Percentiles rank a stretch among this genome's conserved stretches.
These are phyloP conservation scores for Leccinum pellstonianum DNA, from an alignment of 768 basidiomycete species.

Conservation along the genomic window DNA sequence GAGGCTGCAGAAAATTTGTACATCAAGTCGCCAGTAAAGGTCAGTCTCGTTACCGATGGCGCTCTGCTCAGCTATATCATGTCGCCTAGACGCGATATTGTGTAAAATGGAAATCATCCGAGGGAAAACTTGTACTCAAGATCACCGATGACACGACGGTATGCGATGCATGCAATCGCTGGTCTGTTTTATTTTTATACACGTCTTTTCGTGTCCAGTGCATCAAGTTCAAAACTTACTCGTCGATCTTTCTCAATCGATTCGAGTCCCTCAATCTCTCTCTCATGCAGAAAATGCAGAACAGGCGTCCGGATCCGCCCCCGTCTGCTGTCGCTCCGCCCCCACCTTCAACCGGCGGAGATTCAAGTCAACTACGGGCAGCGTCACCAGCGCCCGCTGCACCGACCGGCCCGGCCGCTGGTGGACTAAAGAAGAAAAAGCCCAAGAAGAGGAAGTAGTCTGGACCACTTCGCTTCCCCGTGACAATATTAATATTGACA, in stretches of 20 bases:
- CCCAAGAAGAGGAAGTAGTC: constrained; percentile 72
- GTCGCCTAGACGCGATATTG: constrained; percentile 74
- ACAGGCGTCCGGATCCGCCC: constrained; percentile 44
- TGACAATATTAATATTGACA: constrained; percentile 2
- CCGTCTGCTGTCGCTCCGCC: constrained; percentile 14
- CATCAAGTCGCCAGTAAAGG: constrained; percentile 71
- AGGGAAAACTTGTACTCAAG: constrained; percentile 88
- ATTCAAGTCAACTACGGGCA: constrained; percentile 31
- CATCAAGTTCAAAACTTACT: constrained; percentile 94
- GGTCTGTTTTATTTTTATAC: not conserved
- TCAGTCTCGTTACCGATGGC: constrained; percentile 34
- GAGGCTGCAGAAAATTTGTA: constrained; percentile 89
- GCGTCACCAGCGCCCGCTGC: constrained; percentile 33
- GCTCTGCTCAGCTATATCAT: not conserved
- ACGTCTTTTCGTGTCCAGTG: constrained; percentile 51
- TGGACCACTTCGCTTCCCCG: not conserved
- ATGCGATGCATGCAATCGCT: constrained; percentile 32
- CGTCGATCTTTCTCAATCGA: constrained; percentile 92
- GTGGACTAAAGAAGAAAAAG: constrained; percentile 82
- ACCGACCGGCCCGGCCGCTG: constrained; percentile 41
- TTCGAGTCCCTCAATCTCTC: constrained; percentile 90
- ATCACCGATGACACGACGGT: constrained; percentile 91
- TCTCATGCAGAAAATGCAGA: constrained; percentile 85
- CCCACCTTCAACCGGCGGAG: constrained; percentile 20
- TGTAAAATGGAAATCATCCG: constrained; percentile 86